phyloP scores from a whole-genome alignment of 306 rosid species.

The Glycine latifolia region DNA sequence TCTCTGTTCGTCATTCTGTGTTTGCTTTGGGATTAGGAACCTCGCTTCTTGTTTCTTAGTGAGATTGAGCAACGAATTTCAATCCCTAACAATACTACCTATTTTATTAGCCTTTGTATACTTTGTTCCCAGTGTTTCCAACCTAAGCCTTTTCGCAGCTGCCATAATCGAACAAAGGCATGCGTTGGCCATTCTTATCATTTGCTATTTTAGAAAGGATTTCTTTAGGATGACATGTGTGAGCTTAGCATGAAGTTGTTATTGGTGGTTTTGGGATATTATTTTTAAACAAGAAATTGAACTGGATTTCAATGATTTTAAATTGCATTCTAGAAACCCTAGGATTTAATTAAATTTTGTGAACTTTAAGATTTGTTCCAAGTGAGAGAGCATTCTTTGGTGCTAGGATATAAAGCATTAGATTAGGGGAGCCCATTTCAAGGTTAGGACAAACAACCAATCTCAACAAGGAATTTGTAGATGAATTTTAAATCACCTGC shows the following conservation, averaged over 20 bases:
- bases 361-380: background rate
- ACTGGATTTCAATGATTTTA: background rate
- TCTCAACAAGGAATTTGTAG: background rate
- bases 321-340: background rate
- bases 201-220: background rate
- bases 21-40: background rate
- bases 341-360: background rate
- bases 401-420: background rate
- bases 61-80: background rate
- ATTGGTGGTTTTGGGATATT: background rate
- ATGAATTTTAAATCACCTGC: background rate
- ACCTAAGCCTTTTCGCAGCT: background rate
- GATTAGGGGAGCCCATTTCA: conserved; percentile 8
- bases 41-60: conserved; percentile 25
- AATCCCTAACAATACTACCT: background rate
- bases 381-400: background rate
- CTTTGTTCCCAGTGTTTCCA: background rate
- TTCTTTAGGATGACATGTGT: background rate
- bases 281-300: background rate
- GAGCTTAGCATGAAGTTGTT: background rate
- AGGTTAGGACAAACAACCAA: background rate
- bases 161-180: no score
- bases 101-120: background rate
- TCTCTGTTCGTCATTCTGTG: background rate
- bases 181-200: background rate